Percentiles rank a stretch among this genome's conserved stretches.
These are phyloP conservation scores for Beauveria pseudobassiana DNA, from an alignment of 2,329 filamentous ascomycete genomes.

Conservation along the genomic window DNA sequence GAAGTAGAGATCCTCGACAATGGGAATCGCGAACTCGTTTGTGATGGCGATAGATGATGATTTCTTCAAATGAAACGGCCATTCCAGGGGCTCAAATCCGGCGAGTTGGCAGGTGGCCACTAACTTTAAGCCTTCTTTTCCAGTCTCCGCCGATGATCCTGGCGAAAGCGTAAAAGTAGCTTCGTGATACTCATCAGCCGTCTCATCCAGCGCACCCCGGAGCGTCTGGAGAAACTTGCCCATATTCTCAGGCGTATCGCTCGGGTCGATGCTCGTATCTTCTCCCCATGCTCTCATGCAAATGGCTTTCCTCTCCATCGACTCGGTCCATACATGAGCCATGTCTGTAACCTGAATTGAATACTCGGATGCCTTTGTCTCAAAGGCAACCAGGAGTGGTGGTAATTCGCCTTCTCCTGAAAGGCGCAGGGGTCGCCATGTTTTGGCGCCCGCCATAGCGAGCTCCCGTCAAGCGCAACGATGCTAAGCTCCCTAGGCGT, in stretches of 20 bases:
- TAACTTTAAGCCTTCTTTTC: conserved; percentile 39
- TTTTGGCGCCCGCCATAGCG: conserved; percentile 24
- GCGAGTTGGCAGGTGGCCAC: conserved; percentile 54
- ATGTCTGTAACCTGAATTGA: conserved; percentile 63
- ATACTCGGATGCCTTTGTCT: conserved; percentile 51
- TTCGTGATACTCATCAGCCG: conserved; percentile 32
- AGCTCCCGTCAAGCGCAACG: not conserved
- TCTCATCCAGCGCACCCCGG: conserved; percentile 41
- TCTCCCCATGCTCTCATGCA: conserved; percentile 53
- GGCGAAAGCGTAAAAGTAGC: conserved; percentile 38
- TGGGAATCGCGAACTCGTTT: conserved; percentile 43
- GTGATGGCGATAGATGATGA: conserved; percentile 34
- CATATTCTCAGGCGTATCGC: conserved; percentile 61
- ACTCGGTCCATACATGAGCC: conserved; percentile 65
- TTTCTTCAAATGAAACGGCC: conserved; percentile 54
- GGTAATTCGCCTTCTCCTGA: conserved; percentile 39
- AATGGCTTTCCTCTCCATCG: conserved; percentile 53
- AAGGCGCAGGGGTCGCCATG: conserved; percentile 43
- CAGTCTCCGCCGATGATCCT: conserved; percentile 23
- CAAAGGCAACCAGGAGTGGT: conserved; percentile 54
- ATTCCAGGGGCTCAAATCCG: conserved; percentile 55
- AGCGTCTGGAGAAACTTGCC: conserved; percentile 59
- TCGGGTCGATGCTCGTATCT: conserved; percentile 66
- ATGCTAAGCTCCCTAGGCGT: not conserved
- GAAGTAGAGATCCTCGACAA: conserved; percentile 39